Base-by-base conservation (phyloP, 148 eudicot species). In the Drosera capensis region DNA sequence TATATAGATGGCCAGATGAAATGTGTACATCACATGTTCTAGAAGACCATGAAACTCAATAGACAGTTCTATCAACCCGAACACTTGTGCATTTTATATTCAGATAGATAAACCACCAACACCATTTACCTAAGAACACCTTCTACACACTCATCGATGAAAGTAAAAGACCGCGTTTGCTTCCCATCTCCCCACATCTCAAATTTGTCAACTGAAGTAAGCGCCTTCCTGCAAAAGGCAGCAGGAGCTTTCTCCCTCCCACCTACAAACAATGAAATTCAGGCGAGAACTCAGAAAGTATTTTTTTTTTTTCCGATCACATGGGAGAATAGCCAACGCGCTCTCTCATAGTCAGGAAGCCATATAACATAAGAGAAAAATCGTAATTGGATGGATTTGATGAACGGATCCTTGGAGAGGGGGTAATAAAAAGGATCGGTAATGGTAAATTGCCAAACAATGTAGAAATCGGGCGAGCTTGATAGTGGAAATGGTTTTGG, bases 111-210 rank as follows among this genome's bases (percentile, higher is more conserved):
- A 28, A 5, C 7, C 11, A 5, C 11, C 7, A 28, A 28, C 11
- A 46, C 8, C 7, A 53, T 58, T 59, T 55, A 72, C 77, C 77
- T 55, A 13, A 72, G 70, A 14, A 72, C 77, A 45, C 77, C 77
- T 63, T 72, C 77, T 14, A 72, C 77, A 44, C 77, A 72, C 57
- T 72, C 77, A 59, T 72, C 77, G 31, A 72, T 72, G 64, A 72
- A 72, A 39, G 77, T 72, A 52, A 72, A 72, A 2, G 77, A 72
- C 28, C 77, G 70, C 23, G 77, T 72, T 57, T 72, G 77, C 30
- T 67, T 44, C 7, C 77, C 77, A 52, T 72, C 77, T 3, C 77
- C 77, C 77, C 77, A 72, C 77, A 72, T 72, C 64, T 72, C 77
- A 67, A 72, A 72, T 60, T 64, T 72, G 53, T 72, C 77, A 22